phyloP scores from a whole-genome alignment of 2,329 filamentous ascomycete species.

The Fusarium denticulatum region DNA sequence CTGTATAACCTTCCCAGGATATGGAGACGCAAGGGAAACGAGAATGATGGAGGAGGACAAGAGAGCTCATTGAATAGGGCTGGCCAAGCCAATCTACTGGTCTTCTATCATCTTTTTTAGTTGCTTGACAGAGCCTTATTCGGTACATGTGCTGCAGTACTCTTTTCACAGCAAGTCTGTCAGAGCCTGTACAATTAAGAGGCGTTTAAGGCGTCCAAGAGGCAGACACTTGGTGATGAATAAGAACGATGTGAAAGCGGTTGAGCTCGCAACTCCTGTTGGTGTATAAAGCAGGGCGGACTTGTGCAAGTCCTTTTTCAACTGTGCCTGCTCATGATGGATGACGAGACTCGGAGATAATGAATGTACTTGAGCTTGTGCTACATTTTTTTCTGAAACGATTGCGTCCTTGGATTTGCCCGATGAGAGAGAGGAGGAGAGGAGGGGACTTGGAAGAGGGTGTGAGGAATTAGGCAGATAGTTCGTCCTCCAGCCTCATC shows the following conservation, averaged over 20 bases:
- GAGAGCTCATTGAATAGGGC: neutral
- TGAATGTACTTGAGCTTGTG: neutral
- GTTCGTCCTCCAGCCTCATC: constrained; percentile 26
- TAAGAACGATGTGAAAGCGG: neutral
- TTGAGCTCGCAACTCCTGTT: neutral
- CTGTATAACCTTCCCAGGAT: constrained; percentile 27
- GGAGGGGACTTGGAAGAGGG: neutral
- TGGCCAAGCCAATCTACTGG: neutral
- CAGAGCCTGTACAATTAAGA: constrained; percentile 25
- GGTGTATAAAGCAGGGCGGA: constrained; percentile 16
- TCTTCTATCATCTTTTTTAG: neutral
- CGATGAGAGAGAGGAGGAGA: constrained; percentile 14
- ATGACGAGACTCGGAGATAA: neutral
- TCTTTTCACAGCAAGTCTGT: neutral
- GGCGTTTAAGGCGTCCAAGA: constrained; percentile 14
- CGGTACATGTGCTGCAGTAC: constrained; percentile 16
- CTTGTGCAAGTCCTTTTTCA: constrained; percentile 24
- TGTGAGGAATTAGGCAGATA: constrained; percentile 21
- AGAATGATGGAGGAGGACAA: neutral
- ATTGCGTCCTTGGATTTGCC: constrained; percentile 14
- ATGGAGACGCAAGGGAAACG: neutral
- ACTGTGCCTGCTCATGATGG: neutral
- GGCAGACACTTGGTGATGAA: constrained; percentile 12
- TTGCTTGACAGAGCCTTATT: constrained; percentile 20
- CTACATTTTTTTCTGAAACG: neutral